Conservation (phyloP, 73 alveolate species). For the Durusdinium trenchii region DNA sequence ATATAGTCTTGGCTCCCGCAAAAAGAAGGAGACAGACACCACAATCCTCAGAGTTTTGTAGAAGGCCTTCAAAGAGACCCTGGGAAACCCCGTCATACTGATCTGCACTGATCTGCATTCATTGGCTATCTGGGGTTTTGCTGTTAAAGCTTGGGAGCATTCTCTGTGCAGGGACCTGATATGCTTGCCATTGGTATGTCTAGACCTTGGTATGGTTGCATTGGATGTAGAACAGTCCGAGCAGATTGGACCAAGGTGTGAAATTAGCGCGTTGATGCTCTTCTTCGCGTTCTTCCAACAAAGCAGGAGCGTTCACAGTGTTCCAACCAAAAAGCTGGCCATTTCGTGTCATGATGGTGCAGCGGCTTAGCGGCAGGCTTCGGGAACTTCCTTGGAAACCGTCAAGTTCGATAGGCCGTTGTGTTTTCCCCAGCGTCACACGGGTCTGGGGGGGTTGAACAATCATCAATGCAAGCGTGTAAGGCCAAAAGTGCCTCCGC, state of each 20-base stretch:
- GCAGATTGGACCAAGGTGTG: constrained; percentile 26
- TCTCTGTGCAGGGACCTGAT: constrained; percentile 61
- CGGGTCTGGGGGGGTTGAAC: not conserved
- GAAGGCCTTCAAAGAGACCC: too few species aligned
- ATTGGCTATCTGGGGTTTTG: too few species aligned
- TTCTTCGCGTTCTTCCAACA: constrained; percentile 53
- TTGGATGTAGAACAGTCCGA: not conserved
- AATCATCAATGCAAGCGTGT: not conserved
- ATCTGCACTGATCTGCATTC: too few species aligned
- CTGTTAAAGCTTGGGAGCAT: too few species aligned
- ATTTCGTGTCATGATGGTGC: not conserved
- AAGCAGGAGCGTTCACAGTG: not conserved
- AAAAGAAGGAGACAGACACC: too few species aligned
- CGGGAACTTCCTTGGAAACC: constrained; percentile 27
- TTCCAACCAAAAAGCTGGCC: not conserved
- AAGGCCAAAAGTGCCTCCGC: too few species aligned
- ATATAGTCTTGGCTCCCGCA: too few species aligned
- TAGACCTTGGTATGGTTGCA: not conserved
- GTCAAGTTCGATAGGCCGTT: constrained; percentile 16
- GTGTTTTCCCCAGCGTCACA: not conserved
- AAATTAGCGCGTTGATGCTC: constrained; percentile 28
- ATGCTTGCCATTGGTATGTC: not conserved
- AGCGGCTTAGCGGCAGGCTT: not conserved
- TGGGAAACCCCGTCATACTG: too few species aligned
- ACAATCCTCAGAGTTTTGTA: too few species aligned